Conservation (phyloP, 2,329 filamentous ascomycete genomes). For the Dryadomyces quercivorus region DNA sequence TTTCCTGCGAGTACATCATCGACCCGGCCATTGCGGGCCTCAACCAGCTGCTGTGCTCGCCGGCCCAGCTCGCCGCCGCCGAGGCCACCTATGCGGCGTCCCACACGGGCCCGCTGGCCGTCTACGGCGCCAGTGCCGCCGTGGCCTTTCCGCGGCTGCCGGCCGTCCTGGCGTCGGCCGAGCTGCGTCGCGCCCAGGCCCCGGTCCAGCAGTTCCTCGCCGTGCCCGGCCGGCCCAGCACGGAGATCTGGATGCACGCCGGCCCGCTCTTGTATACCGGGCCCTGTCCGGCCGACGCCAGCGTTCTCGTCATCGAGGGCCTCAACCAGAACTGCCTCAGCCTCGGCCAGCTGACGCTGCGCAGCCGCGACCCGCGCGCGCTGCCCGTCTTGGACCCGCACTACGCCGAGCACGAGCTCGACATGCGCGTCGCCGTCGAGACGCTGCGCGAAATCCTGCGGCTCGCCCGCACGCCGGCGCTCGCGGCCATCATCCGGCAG, state of each 20-base stretch:
- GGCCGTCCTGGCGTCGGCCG: background rate
- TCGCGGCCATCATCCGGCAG: background rate
- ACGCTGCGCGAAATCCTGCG: conserved; percentile 1
- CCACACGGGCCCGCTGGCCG: background rate
- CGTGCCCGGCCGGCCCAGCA: background rate
- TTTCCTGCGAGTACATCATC: conserved; percentile 6
- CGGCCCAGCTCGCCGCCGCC: background rate
- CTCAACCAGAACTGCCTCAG: conserved; percentile 5
- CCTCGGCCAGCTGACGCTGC: conserved; percentile 10
- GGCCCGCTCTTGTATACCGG: conserved; percentile 18
- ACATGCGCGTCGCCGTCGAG: conserved; percentile 3
- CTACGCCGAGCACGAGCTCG: conserved; percentile 6
- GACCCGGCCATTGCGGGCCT: background rate
- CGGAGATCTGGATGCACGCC: conserved; percentile 12
- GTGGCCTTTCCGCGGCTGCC: conserved; percentile 1
- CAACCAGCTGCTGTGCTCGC: background rate
- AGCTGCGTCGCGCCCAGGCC: background rate
- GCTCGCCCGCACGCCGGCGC: background rate
- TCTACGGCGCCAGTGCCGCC: background rate
- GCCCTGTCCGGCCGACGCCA: conserved; percentile 17
- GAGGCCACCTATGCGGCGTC: background rate
- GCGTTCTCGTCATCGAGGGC: conserved; percentile 1
- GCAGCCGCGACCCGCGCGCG: conserved; percentile 4
- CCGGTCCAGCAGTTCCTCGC: background rate
- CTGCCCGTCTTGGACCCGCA: conserved; percentile 10